phyloP scores from a whole-genome alignment of 1,284 basidiomycete genomes.

The Irpex sp. region DNA sequence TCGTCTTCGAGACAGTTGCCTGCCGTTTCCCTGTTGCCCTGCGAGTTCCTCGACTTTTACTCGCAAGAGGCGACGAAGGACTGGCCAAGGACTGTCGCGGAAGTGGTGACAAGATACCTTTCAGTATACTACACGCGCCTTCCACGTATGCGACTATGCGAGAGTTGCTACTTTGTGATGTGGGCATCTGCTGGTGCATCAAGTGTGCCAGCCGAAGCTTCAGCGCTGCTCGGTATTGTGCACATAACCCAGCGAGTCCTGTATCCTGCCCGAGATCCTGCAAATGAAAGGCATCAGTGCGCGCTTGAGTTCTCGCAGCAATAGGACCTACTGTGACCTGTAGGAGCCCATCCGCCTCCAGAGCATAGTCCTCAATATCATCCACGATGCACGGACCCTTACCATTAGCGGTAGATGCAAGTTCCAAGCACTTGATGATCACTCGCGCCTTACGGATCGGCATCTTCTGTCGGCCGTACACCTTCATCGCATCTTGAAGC shows the following conservation, averaged over 20 bases:
- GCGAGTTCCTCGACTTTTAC: slow-evolving; percentile 7
- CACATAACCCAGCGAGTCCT: slow-evolving; percentile 33
- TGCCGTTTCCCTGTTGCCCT: slow-evolving; percentile 1
- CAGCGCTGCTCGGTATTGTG: slow-evolving; percentile 43
- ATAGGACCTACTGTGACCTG: slow-evolving; percentile 34
- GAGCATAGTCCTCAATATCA: slow-evolving; percentile 33
- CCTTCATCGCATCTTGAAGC: slow-evolving; percentile 42
- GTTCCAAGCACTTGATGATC: slow-evolving; percentile 47
- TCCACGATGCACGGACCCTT: slow-evolving; percentile 14
- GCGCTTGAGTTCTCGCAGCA: not conserved
- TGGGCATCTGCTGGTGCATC: slow-evolving; percentile 47
- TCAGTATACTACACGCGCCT: slow-evolving; percentile 47
- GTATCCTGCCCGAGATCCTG: slow-evolving; percentile 41
- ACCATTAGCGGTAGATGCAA: slow-evolving; percentile 39
- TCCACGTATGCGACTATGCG: slow-evolving; percentile 45
- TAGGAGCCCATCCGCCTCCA: slow-evolving; percentile 41
- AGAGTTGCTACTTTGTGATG: slow-evolving; percentile 30
- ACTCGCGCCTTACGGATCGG: slow-evolving; percentile 54
- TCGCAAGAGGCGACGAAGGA: slow-evolving; percentile 3
- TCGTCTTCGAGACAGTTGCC: not conserved
- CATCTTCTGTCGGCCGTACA: slow-evolving; percentile 44
- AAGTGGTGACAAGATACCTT: slow-evolving; percentile 28
- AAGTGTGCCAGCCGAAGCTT: slow-evolving; percentile 41
- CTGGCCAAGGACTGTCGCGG: slow-evolving; percentile 11
- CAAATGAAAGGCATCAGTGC: not conserved